Conservation (phyloP, 2,329 filamentous ascomycete genomes). For the Thelonectria olida region DNA sequence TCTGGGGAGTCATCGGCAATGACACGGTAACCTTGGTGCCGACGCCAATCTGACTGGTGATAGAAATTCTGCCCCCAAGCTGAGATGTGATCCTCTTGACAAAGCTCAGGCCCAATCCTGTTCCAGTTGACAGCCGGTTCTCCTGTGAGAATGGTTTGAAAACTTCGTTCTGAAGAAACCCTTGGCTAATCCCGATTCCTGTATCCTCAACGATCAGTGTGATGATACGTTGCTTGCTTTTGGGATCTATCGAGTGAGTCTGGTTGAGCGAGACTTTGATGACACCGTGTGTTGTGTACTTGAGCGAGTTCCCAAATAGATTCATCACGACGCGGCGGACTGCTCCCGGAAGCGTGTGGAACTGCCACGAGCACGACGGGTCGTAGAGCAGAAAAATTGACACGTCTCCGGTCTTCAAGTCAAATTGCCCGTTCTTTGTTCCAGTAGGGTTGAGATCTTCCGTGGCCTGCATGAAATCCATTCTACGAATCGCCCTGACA, state of each 20-base stretch:
- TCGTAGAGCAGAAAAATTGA: constrained; percentile 49
- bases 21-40: constrained; percentile 47
- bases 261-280: constrained; percentile 43
- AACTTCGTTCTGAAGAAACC: constrained; percentile 69
- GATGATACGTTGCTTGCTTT: constrained; percentile 19
- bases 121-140: constrained; percentile 66
- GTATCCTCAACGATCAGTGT: constrained; percentile 67
- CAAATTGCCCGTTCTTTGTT: neutral
- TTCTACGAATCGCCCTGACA: neutral
- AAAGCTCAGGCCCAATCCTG: constrained; percentile 72
- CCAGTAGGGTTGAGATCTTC: neutral
- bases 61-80: constrained; percentile 66
- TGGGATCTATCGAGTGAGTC: constrained; percentile 1
- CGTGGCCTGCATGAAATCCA: neutral
- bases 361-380: constrained; percentile 57
- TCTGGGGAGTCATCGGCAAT: no score
- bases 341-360: constrained; percentile 62
- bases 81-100: constrained; percentile 69
- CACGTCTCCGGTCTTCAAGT: constrained; percentile 30
- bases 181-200: constrained; percentile 70
- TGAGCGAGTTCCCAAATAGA: constrained; percentile 69
- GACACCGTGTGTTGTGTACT: constrained; percentile 59
- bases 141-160: constrained; percentile 74
- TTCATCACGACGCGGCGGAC: constrained; percentile 68
- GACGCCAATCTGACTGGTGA: constrained; percentile 55